Evolutionary conservation across 1,284 basidiomycete genomes (phyloP), one percentile per base, ranked within the genome.

Genomic region (Trametes pubescens): DNA sequence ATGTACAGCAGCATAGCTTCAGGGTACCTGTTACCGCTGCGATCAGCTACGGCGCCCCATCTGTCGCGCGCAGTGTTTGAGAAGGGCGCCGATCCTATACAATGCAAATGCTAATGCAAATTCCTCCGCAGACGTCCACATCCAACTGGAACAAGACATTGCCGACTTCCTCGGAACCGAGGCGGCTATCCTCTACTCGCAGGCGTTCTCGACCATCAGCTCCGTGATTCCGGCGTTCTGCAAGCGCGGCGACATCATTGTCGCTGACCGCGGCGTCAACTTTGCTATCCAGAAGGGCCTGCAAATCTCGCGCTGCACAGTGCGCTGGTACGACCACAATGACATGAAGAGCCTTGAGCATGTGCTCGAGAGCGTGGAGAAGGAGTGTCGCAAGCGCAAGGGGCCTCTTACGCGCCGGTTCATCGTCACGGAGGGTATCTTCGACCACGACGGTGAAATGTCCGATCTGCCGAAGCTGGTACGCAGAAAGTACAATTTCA

Each of bases 261-360:
- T 99, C n/a, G 96, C 95, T 3, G 98, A 99, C 77, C 89, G 95
- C 34, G 90, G 91, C 46, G 91, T 97, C 72, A 98, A 94, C 79
- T 96, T 99, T 78, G 90, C 95, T 24, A 95, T 99, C 66, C 96
- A 99, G 78, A 98, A 97, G 77, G 98, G 96, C n/a, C 89, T 99
- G 35, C 93, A 98, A 77, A 95, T 99, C 67, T 95, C 93, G 37
- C 92, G 98, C 55, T 95, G 92, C 22, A 96, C 92, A 1, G 88
- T 99, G 53, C 88, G 92, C 49, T 99, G 95, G 95, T 99, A 90
- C 76, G 95, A 98, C 69, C 97, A 99, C 78, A 97, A 98, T 73
- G 94, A 98, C 76, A 85, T 96, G 75, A 87, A 90, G 70, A 95
- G 93, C 70, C 85, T 99, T 29, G 95, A 98, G 77, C 88, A 94